Percentiles rank a stretch among this genome's conserved stretches.
Conservation (phyloP, 352 stramenopile species). For the Pythium insidiosum region DNA sequence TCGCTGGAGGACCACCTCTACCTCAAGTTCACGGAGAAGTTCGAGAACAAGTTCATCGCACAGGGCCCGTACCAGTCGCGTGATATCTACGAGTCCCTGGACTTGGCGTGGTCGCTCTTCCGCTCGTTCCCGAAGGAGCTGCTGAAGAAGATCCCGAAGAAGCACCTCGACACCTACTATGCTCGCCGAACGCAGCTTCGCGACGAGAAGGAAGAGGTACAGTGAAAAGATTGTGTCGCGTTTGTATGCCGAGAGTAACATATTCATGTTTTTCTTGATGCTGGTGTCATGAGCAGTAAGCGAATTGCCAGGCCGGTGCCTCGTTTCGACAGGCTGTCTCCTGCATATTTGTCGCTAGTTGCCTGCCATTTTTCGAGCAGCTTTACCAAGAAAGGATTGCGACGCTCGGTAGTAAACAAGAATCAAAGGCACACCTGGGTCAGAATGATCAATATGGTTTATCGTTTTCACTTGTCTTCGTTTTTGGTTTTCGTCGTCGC, state of each 20-base stretch:
- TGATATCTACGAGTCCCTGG: conserved; percentile 98
- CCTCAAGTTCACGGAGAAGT: conserved; percentile 99
- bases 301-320: too few relatives aligned
- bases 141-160: conserved; percentile 99
- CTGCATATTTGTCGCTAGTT: too few relatives aligned
- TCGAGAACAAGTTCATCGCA: conserved; percentile 98
- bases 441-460: too few relatives aligned
- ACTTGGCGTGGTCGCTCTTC: conserved; percentile 98
- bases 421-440: too few relatives aligned
- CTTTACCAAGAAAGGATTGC: too few relatives aligned
- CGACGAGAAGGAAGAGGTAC: conserved; percentile 81
- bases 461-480: conserved; percentile 13
- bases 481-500: conserved; percentile 7
- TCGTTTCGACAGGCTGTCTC: too few relatives aligned
- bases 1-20: conserved; percentile 99
- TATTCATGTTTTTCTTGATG: conserved; percentile 4
- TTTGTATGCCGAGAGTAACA: neutral
- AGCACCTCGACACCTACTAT: conserved; percentile 97
- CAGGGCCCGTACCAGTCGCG: conserved; percentile 97
- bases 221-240: neutral
- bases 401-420: too few relatives aligned
- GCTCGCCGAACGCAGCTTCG: conserved; percentile 86
- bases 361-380: too few relatives aligned
- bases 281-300: too few relatives aligned
- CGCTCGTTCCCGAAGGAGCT: conserved; percentile 98